Conservation (phyloP, 2,329 filamentous ascomycete species). For the Pseudocercospora eumusae region DNA sequence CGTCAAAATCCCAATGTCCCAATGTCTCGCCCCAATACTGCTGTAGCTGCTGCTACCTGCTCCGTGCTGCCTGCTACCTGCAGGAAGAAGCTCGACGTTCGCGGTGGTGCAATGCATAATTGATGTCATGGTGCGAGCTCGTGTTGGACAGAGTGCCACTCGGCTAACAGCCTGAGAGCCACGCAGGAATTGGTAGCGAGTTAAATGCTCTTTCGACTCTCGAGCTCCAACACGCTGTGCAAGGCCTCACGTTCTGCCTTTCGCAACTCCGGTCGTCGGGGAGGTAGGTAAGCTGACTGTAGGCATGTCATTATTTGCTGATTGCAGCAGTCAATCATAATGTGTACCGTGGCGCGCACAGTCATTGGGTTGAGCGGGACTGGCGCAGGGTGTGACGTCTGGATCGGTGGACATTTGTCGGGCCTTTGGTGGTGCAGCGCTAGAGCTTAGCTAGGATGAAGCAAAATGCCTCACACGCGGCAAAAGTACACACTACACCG, state of each 20-base stretch:
- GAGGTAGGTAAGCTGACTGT: constrained; percentile 14
- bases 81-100: not conserved
- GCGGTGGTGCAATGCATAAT: constrained; percentile 1
- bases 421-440: constrained; percentile 19
- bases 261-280: not conserved
- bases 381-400: constrained; percentile 10
- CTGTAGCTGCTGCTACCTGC: not conserved
- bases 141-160: not conserved
- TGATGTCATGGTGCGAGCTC: constrained; percentile 9
- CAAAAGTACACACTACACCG: constrained; percentile 7
- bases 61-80: not conserved
- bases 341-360: not conserved
- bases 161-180: constrained; percentile 2
- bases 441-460: constrained; percentile 16
- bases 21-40: not conserved
- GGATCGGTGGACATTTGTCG: constrained; percentile 16
- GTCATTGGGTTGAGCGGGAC: constrained; percentile 4
- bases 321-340: not conserved
- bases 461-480: constrained; percentile 21
- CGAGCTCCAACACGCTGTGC: no score
- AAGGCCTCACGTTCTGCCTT: no score
- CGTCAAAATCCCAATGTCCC: constrained; percentile 6
- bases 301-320: constrained; percentile 13
- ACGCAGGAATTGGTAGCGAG: not conserved
- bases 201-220: no score